Conservation (phyloP, 495 filamentous ascomycete species). For the Xylaria curta region DNA sequence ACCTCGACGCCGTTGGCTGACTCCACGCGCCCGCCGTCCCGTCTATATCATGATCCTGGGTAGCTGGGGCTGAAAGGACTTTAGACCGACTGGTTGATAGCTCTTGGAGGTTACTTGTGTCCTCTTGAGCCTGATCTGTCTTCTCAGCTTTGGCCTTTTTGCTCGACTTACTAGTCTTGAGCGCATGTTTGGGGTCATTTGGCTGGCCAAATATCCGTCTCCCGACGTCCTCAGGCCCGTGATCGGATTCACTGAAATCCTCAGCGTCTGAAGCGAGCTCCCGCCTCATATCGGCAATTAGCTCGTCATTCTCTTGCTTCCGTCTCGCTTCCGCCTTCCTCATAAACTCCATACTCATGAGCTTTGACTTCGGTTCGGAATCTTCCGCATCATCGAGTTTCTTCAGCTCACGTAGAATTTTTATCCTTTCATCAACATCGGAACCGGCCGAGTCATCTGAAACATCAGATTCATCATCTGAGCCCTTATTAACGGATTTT, state of each 20-base stretch:
- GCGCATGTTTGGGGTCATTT: slow-evolving; percentile 30
- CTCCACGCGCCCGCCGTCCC: slow-evolving; percentile 40
- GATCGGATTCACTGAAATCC: slow-evolving; percentile 57
- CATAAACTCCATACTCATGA: slow-evolving; percentile 71
- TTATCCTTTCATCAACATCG: slow-evolving; percentile 58
- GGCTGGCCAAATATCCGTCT: slow-evolving; percentile 69
- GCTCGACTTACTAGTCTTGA: slow-evolving; percentile 30
- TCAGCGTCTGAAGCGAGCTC: slow-evolving; percentile 67
- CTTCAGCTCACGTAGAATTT: slow-evolving; percentile 66
- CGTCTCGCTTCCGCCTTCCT: slow-evolving; percentile 78
- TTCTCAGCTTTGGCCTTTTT: slow-evolving; percentile 40
- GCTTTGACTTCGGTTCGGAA: slow-evolving; percentile 51
- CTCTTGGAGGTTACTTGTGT: slow-evolving; percentile 32
- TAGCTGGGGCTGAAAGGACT: slow-evolving; percentile 31
- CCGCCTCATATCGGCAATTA: slow-evolving; percentile 73
- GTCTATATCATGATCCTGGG: slow-evolving; percentile 28
- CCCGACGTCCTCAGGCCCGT: slow-evolving; percentile 65
- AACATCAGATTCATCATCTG: slow-evolving; percentile 61
- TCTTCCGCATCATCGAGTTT: slow-evolving; percentile 47
- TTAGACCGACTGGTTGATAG: slow-evolving; percentile 31
- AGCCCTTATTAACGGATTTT: slow-evolving; percentile 60
- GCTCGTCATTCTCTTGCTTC: slow-evolving; percentile 80
- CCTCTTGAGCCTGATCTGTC: slow-evolving; percentile 29
- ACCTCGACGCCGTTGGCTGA: slow-evolving; percentile 29
- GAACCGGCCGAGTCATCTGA: slow-evolving; percentile 54